Evolutionary conservation across 2,329 filamentous ascomycete species (phyloP), one percentile per base, ranked within the genome.

Genomic region (Diaporthe humulicola): DNA sequence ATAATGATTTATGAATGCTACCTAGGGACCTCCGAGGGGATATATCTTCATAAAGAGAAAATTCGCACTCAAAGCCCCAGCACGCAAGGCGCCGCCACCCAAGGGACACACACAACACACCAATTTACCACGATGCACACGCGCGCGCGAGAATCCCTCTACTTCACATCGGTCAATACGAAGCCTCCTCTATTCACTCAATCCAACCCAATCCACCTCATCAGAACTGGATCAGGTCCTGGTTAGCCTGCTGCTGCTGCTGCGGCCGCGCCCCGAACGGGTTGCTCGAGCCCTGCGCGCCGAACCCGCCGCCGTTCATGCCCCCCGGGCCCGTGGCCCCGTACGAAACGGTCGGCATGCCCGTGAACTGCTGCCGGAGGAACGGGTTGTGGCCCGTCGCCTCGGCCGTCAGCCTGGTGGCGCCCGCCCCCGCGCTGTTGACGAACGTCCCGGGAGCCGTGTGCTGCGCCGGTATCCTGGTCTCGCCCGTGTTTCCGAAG

Each of bases 391-490:
- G 97, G 42, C 93, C 93, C 2, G 93, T 95, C 0, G 94, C 95
- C 28, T 95, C 87, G 71, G 88, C 82, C 75, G 87, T 94, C 57
- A 98, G 85, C 74, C 90, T 90, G 79, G 91, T 91, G 74, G 94
- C 86, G n/a, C 95, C 94, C 50, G 93, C 88, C 67, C 97, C 97
- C 9, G 97, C 95, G 75, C 95, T 98, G 86, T 99, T 99, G 85
- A 99, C 93, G 83, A 98, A 99, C 0, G 94, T 97, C 36, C 96
- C 97, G 0, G 97, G 97, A 1, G 97, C 95, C 0, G 97, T 99
- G 84, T 99, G 97, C 82, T 99, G 97, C 2, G 97, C 93, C 1
- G 97, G 97, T 77, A 99, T 98, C 84, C 97, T 95, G 61, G 98
- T 89, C 77, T 98, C 95, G 78, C 97, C 97, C n/a, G 95, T 95